A percentile compares a stretch with the other conserved stretches of the same genome.
These are phyloP conservation scores for Trametes versicolor DNA, from an alignment of 1,284 basidiomycete genomes.

Conservation along the genomic window DNA sequence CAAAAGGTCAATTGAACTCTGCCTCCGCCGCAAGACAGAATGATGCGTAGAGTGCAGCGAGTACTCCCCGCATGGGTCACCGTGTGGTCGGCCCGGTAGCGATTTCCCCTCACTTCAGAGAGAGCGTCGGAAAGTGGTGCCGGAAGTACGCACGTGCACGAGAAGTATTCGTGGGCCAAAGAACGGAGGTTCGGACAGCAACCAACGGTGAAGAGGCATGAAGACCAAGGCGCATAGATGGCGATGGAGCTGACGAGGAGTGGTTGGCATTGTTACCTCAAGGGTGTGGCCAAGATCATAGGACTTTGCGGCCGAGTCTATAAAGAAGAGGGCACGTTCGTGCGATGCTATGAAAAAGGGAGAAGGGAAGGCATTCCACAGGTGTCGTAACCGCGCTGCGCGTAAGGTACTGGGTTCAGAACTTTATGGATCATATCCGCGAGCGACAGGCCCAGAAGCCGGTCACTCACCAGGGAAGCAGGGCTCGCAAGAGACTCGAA, in stretches of 20 bases:
- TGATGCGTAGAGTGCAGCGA: background rate
- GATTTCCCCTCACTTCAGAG: background rate
- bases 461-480: background rate
- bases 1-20: constrained; percentile 16
- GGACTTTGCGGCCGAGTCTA: constrained; percentile 1
- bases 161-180: constrained; percentile 9
- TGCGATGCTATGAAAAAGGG: background rate
- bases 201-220: background rate
- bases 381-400: constrained; percentile 2
- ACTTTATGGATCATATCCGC: constrained; percentile 20
- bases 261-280: background rate
- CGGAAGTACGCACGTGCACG: constrained; percentile 20
- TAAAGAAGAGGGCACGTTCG: constrained; percentile 12
- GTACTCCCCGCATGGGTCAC: background rate
- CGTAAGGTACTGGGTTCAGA: constrained; percentile 1
- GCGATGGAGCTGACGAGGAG: background rate
- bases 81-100: constrained; percentile 7
- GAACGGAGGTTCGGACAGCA: constrained; percentile 14
- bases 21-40: background rate
- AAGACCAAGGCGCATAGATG: background rate
- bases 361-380: background rate
- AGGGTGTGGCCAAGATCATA: background rate
- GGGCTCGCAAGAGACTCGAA: background rate
- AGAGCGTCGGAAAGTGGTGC: constrained; percentile 11
- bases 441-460: constrained; percentile 4